Percentiles rank a stretch among this genome's conserved stretches.
Conservation (phyloP, 2,329 filamentous ascomycete genomes). For the Basipetospora chlamydospora region DNA sequence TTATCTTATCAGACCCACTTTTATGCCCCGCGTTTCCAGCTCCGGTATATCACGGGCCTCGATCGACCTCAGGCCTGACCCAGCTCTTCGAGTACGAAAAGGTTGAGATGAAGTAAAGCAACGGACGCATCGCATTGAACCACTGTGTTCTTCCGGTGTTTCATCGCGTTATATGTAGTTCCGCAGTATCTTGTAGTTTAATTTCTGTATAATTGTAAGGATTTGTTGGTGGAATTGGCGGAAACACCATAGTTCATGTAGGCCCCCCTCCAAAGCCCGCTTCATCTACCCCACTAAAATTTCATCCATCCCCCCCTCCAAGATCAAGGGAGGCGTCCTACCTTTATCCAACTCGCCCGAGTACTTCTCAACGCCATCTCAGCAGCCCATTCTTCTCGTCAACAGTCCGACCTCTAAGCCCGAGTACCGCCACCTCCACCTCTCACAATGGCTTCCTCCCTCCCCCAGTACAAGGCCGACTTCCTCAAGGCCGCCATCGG, state of each 20-base stretch:
- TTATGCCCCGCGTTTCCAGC: constrained; percentile 1
- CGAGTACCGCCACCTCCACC: not conserved
- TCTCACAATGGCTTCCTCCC: constrained; percentile 24
- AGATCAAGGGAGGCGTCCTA: no score
- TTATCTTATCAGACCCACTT: constrained; percentile 13
- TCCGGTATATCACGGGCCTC: not conserved
- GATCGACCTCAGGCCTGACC: no score
- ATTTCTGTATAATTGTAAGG: no score
- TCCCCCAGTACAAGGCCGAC: constrained; percentile 52
- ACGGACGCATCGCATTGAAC: no score
- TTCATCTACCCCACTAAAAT: constrained; percentile 2
- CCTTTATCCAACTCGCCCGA: no score
- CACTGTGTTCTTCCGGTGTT: no score
- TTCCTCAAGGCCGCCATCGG: constrained; percentile 57
- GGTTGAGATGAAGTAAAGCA: no score
- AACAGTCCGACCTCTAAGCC: not conserved
- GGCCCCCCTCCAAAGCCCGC: constrained; percentile 1
- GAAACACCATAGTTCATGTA: no score
- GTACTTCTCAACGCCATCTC: no score
- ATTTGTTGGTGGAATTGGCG: not conserved
- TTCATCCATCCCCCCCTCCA: not conserved
- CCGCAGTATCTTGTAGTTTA: no score
- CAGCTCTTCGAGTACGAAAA: no score
- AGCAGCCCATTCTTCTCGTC: not conserved
- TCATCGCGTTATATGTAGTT: no score